Evolutionary conservation across 2,329 filamentous ascomycete species (phyloP).

Genomic region (Aurifilum marmelostoma): DNA sequence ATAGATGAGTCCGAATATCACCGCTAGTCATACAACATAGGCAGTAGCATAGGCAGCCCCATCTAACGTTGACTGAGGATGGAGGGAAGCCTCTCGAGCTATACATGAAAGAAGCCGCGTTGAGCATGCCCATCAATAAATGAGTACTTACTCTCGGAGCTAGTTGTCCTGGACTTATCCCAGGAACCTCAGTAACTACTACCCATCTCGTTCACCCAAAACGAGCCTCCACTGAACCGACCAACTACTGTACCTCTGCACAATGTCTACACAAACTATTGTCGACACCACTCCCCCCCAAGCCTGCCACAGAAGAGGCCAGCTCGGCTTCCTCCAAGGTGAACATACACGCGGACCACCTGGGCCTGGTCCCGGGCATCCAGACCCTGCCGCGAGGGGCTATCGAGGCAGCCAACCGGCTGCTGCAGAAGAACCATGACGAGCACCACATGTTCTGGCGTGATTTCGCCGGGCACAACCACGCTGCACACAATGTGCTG

Average conservation of each 20-base stretch:
- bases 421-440: conserved; percentile 21
- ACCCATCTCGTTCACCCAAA: too few species aligned
- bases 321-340: conserved; percentile 8
- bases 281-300: neutral
- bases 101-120: neutral
- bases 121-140: neutral
- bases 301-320: neutral
- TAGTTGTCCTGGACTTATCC: too few species aligned
- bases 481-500: conserved; percentile 74
- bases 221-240: neutral
- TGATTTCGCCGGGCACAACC: conserved; percentile 15
- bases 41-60: neutral
- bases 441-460: conserved; percentile 15
- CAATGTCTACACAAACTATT: neutral
- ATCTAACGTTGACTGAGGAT: neutral
- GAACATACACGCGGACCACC: neutral
- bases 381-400: neutral
- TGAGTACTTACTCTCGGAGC: neutral
- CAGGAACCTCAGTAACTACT: too few species aligned
- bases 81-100: neutral
- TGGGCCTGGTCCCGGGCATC: conserved; percentile 13
- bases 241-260: neutral
- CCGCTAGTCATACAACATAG: neutral
- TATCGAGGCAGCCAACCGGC: conserved; percentile 3
- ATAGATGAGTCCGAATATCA: neutral